Evolutionary conservation across 768 basidiomycete genomes (phyloP), one percentile per base, ranked within the genome.

Genomic region (Cystofilobasidium bisporidii): DNA sequence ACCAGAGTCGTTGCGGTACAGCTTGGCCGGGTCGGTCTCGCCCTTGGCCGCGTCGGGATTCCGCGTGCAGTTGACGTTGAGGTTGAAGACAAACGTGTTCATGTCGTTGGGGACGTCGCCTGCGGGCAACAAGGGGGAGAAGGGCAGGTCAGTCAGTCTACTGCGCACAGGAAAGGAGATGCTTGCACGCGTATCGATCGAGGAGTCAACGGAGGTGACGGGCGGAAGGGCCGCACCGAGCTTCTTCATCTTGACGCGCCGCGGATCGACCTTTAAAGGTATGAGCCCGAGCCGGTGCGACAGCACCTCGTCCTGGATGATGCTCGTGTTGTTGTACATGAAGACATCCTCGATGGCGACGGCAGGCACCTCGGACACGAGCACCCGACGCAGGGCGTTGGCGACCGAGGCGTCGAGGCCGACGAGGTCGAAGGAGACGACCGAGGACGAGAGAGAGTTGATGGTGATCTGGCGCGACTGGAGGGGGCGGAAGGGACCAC

Each of bases 351-450:
- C 96, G 61, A 97, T 86, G 50, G 87, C 88, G 32, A 98, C 80
- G 1, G 90, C 88, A 0, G 94, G 96, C 0, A 97, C 88, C 83
- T 99, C 96, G 14, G 94, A 88, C 57, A 98, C 88, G 75, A 97
- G 81, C 64, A 96, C 91, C 65, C 96, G 82, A 32, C 96, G 82
- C 71, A 94, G 84, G 0, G 94, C 91, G 76, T 99, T 98, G 36
- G 96, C 92, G 67, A 99, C 88, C 20, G 91, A 89, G 0, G 96
- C 89, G 76, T 99, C 94, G 33, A 97, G 87, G 8, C 94, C 93
- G 65, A 97, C 83, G 55, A 98, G 80, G 78, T 99, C 96, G 76
- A 99, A 94, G 72, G 97, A 93, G 70, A 96, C 84, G 2, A 87
- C 86, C 20, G 86, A 83, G 50, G 87, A 82, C 0, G 92, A 94